These are phyloP conservation scores for Fusarium chlamydosporum DNA, from an alignment of 2,329 filamentous ascomycete species.

Conservation along the genomic window DNA sequence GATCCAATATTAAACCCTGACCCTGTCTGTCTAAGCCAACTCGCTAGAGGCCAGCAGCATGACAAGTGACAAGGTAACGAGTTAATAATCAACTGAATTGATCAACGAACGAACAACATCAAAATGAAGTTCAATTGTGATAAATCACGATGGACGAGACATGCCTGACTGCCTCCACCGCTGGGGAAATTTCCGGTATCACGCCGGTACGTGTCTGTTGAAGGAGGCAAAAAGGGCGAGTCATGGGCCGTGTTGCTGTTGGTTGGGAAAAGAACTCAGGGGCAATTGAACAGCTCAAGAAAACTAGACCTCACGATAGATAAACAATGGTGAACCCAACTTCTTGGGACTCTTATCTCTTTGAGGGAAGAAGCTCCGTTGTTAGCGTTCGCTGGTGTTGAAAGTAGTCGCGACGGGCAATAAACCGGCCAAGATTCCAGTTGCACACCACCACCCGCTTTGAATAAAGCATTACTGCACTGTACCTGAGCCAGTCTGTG, in stretches of 20 bases:
- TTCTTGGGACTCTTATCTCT: conserved; percentile 10
- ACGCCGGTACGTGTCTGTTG: not conserved
- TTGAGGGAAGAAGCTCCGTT: conserved; percentile 6
- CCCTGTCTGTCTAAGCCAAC: not conserved
- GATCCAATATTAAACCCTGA: conserved; percentile 19
- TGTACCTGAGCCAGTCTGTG: conserved; percentile 1
- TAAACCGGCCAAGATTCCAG: conserved; percentile 26
- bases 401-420: conserved; percentile 11
- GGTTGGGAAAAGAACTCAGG: conserved; percentile 11
- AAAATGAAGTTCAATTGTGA: conserved; percentile 7
- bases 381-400: conserved; percentile 24
- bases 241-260: conserved; percentile 25
- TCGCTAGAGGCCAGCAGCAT: conserved; percentile 6
- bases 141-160: conserved; percentile 30
- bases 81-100: not conserved
- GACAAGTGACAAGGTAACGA: conserved; percentile 15
- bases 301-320: conserved; percentile 6
- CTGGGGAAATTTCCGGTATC: conserved; percentile 37
- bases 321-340: conserved; percentile 1
- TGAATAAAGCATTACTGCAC: not conserved
- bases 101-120: not conserved
- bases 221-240: conserved; percentile 24
- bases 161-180: conserved; percentile 8
- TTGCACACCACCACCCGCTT: not conserved
- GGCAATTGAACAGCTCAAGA: conserved; percentile 2